A percentile compares a stretch with the other conserved stretches of the same genome.
Conservation (phyloP, 257 asterid species). For the Fraxinus cuspidata region DNA sequence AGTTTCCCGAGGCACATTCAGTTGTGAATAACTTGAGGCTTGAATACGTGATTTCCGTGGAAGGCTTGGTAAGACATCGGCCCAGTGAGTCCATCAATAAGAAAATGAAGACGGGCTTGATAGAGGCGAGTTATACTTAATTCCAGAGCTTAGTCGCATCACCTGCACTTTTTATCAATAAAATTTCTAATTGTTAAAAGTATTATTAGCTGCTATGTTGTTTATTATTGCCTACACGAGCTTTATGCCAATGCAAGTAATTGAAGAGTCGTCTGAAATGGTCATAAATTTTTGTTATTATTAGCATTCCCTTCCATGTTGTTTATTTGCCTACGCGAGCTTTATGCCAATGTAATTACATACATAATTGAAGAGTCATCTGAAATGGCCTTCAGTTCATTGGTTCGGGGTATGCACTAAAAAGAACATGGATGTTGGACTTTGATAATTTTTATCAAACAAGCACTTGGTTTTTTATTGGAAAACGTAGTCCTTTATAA, state of each 20-base stretch:
- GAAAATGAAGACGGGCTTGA: slow-evolving; percentile 86
- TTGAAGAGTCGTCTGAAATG: background rate
- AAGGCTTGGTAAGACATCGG: slow-evolving; percentile 80
- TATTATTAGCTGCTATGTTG: background rate
- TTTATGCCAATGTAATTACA: background rate
- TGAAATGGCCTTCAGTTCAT: background rate
- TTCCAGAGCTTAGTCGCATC: background rate
- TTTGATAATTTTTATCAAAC: background rate
- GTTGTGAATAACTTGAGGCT: slow-evolving; percentile 77
- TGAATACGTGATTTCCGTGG: slow-evolving; percentile 86
- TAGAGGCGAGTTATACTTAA: slow-evolving; percentile 61
- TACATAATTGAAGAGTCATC: background rate
- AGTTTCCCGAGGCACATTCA: slow-evolving; percentile 90
- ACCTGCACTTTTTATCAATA: background rate
- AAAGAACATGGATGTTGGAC: background rate
- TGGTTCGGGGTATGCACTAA: background rate
- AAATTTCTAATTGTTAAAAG: background rate
- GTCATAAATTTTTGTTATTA: background rate
- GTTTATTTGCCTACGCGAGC: background rate
- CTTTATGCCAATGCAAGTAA: background rate
- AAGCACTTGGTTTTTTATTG: background rate
- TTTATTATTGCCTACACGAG: background rate
- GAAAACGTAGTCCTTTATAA: slow-evolving; percentile 17
- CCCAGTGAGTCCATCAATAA: slow-evolving; percentile 78
- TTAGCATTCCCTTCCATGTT: background rate